Evolutionary conservation across 2,329 filamentous ascomycete genomes (phyloP), one percentile per base, ranked within the genome.

Genomic region (Botrytis fragariae): DNA sequence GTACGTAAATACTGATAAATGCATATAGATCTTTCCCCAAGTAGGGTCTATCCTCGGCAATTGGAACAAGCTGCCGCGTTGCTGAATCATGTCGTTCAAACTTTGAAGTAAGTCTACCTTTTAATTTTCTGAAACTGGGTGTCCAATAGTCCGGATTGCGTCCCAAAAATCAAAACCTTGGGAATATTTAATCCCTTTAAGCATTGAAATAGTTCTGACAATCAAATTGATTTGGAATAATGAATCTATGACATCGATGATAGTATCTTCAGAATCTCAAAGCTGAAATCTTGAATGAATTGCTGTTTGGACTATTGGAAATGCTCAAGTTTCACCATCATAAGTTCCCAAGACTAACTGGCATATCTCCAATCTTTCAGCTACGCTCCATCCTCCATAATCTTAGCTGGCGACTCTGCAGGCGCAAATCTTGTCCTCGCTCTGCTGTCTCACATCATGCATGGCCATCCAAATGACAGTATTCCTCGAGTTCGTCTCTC

Each of bases 331-430:
- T 25, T 88, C 79, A 87, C 86, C 0, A 86, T 87, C 20, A 78
- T 81, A 12, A 73, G 87, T 4, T 79, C 79, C 3, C 9, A 85
- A 84, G 0, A 86, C 88, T 77, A 79, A 88, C 59, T 80, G 84
- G 0, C 89, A 91, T 77, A 88, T 89, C 0, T 88, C 90, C 74
- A 83, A 86, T 85, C 86, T 3, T 87, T 88, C 78, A 86, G 87
- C 4, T 87, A 91, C 88, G 61, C 79, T 83, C 1, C 79, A 25
- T 51, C 69, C 59, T 64, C 42, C 44, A 48, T 89, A 61, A 81
- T 86, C 67, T 74, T 89, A 2, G 83, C 80, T 16, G 86, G 87
- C 44, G 87, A 89, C 79, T 88, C 86, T 0, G 87, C 87, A 22
- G 87, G 87, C 69, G 86, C 82, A n/a, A 86, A 87, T 74, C 79